Evolutionary conservation across 441 rosid species (phyloP).

Genomic region (Gossypium schwendimanii): DNA sequence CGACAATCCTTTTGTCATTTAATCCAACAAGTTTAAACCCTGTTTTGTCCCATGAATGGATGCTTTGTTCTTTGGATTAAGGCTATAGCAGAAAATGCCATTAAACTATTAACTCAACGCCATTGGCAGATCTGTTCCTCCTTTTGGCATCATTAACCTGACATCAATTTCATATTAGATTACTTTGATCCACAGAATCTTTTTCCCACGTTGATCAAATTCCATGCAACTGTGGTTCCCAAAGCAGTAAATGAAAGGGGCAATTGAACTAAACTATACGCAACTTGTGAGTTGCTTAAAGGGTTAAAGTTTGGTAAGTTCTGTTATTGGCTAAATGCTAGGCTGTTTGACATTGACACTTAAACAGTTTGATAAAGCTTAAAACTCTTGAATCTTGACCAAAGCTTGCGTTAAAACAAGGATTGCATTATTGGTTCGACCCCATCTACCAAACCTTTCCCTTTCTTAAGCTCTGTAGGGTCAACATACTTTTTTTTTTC

Average conservation of each 20-base stretch:
- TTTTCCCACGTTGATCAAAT: not conserved
- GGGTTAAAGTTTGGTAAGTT: not conserved
- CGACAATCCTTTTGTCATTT: not conserved
- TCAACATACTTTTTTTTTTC: not conserved
- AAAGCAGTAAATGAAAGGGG: not conserved
- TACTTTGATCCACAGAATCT: not conserved
- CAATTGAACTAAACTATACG: not conserved
- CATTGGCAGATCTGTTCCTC: no score
- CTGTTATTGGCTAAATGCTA: not conserved
- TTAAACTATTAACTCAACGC: not conserved
- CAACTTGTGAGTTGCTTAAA: not conserved
- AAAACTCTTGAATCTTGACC: not conserved
- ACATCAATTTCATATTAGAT: not conserved
- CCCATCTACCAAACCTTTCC: slow-evolving; percentile 22
- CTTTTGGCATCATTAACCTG: not conserved
- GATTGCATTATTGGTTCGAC: slow-evolving; percentile 21
- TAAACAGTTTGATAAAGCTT: not conserved
- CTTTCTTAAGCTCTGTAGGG: slow-evolving; percentile 11
- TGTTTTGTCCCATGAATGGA: not conserved
- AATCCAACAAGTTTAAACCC: not conserved
- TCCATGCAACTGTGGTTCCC: not conserved
- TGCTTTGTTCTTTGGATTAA: not conserved
- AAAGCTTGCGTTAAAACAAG: slow-evolving; percentile 5
- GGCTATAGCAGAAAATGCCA: not conserved
- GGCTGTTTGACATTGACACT: not conserved